These are phyloP conservation scores for Nannochloris sp. DNA, from an alignment of 139 green algal species.

Conservation along the genomic window DNA sequence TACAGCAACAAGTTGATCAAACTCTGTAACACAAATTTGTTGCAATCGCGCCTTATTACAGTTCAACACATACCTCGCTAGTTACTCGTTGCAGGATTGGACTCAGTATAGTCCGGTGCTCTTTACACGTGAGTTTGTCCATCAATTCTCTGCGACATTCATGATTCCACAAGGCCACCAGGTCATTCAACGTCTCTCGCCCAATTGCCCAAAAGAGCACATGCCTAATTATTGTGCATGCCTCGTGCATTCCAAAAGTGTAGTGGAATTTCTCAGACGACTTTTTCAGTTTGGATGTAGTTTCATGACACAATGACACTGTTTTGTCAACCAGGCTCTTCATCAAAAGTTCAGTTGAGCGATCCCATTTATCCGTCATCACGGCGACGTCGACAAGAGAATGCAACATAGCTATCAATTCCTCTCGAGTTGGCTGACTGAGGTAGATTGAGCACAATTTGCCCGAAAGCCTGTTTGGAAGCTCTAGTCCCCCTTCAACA, in stretches of 20 bases:
- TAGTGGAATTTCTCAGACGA: too few relatives aligned
- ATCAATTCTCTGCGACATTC: neutral
- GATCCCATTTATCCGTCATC: neutral
- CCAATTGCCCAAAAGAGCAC: too few relatives aligned
- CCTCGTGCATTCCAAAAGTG: too few relatives aligned
- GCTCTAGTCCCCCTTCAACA: conserved; percentile 85
- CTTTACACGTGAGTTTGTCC: neutral
- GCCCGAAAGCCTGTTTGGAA: conserved; percentile 76
- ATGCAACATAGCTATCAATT: conserved; percentile 55
- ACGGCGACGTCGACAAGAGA: too few relatives aligned
- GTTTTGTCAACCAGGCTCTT: neutral
- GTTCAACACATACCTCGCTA: conserved; percentile 33
- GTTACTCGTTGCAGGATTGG: too few relatives aligned
- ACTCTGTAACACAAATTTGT: too few relatives aligned
- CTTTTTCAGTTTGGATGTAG: too few relatives aligned
- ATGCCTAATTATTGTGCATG: too few relatives aligned
- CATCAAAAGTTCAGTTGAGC: neutral
- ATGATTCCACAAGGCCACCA: neutral
- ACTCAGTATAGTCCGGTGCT: too few relatives aligned
- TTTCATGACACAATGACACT: neutral
- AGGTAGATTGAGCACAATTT: conserved; percentile 64
- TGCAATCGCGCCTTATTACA: too few relatives aligned
- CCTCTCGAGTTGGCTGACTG: conserved; percentile 63
- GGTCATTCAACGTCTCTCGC: too few relatives aligned
- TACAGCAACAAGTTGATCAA: conserved; percentile 35